phyloP scores from a whole-genome alignment of 805 yeast species.

The Barnettozyma sp. region DNA sequence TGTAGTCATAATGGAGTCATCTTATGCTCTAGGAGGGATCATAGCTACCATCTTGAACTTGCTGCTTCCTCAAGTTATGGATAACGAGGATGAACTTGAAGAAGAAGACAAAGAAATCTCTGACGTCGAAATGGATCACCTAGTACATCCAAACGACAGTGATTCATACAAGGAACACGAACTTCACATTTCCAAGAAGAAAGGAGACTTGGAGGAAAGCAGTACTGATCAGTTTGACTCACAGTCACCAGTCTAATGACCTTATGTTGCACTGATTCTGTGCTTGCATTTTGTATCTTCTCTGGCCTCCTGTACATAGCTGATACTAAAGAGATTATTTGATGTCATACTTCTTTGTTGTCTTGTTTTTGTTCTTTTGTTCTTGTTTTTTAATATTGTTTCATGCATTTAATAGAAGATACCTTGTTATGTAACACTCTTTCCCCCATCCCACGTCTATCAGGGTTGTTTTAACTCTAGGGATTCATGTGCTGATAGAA shows the following conservation, averaged over 20 bases:
- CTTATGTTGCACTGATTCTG: too few species aligned
- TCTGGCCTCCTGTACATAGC: too few species aligned
- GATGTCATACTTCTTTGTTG: too few species aligned
- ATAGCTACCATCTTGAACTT: constrained; percentile 55
- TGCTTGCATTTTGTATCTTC: too few species aligned
- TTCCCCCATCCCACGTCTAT: too few species aligned
- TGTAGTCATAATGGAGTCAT: constrained; percentile 62
- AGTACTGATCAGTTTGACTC: background rate
- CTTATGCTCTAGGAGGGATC: constrained; percentile 65
- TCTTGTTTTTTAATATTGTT: too few species aligned
- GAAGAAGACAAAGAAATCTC: constrained; percentile 13
- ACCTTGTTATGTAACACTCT: too few species aligned
- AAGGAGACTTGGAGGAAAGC: background rate
- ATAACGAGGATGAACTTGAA: constrained; percentile 31
- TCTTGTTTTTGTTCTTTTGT: too few species aligned
- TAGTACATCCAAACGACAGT: constrained; percentile 23
- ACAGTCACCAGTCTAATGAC: constrained; percentile 1
- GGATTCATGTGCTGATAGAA: too few species aligned
- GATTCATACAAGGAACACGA: constrained; percentile 16
- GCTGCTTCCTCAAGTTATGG: constrained; percentile 52
- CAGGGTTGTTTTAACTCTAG: too few species aligned
- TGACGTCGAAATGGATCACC: constrained; percentile 22
- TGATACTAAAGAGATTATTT: too few species aligned
- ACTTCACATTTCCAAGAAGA: constrained; percentile 3
- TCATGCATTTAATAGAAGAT: too few species aligned